Evolutionary conservation across 208 protist species (phyloP), one percentile per base, ranked within the genome.

Genomic region (Lotmaria passim): DNA sequence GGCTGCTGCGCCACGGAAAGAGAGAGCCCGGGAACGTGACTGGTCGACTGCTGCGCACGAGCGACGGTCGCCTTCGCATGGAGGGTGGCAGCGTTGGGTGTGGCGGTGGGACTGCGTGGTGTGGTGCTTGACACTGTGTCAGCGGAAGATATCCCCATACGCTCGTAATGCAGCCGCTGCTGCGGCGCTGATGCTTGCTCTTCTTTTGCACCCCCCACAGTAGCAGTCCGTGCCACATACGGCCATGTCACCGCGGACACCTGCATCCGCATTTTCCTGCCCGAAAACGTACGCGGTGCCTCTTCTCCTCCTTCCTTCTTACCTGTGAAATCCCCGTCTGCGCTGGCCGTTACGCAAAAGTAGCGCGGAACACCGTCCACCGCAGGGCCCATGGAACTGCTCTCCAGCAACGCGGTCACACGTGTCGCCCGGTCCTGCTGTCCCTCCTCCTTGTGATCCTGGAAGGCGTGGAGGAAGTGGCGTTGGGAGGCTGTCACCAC

Each of bases 221-320:
- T 2, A 59, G 56, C 15, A 3, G 58, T 4, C 26, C 52, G 26
- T 33, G 26, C 47, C 14, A 64, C 30, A 43, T 50, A 59, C 15
- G 71, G 71, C 71, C 71, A 76, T n/a, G 71, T 52, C 23, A 76
- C 71, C 4, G 71, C 71, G 26, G 71, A 70, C 26, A 70, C 71
- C 24, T 38, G 44, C 56, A 76, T 38, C 2, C 50, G 38, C 46
- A 30, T 30, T 12, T 39, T 47, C 4, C n/a, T 26, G 1, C 46
- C 30, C 24, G 26, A 28, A 24, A 31, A 14, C 4, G 14, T 30
- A 39, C 7, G 38, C 28, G 14, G 57, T 30, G 41, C 15, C 36
- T 2, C 23, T n/a, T 33, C 55, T 19, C 52, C 52, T 23, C n/a
- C 52, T 28, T 58, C 52, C 2, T 41, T 24, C 38, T 15, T 12